A percentile compares a stretch with the other conserved stretches of the same genome.
Evolutionary conservation across 768 basidiomycete genomes (phyloP).

Genomic region (Suillus subalutaceus): DNA sequence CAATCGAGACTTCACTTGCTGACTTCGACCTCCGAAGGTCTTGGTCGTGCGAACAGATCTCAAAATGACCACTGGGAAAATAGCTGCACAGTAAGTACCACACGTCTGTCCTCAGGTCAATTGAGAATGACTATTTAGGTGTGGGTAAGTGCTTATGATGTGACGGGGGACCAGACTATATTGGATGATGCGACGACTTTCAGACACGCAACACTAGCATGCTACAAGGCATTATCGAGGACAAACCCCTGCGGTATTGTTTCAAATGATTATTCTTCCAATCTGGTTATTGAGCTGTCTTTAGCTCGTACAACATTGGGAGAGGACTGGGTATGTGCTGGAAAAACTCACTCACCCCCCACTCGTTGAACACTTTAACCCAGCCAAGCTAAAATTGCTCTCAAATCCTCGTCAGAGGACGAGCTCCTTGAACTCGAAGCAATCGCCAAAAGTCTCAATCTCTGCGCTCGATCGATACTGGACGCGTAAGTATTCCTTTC

Average conservation of each 20-base stretch:
- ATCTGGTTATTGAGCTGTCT: constrained; percentile 5
- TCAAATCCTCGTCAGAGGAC: constrained; percentile 80
- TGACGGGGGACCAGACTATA: neutral
- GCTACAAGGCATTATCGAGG: constrained; percentile 80
- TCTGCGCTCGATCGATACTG: constrained; percentile 86
- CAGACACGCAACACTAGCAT: constrained; percentile 95
- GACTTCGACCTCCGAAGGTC: constrained; percentile 40
- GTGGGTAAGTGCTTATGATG: constrained; percentile 41
- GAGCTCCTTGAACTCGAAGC: constrained; percentile 84
- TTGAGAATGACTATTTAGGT: constrained; percentile 33
- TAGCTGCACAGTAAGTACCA: constrained; percentile 72
- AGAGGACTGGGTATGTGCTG: constrained; percentile 70
- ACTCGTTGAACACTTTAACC: constrained; percentile 7
- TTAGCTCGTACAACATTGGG: constrained; percentile 87
- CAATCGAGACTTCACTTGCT: neutral
- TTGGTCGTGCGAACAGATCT: constrained; percentile 66
- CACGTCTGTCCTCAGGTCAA: neutral
- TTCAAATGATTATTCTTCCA: neutral
- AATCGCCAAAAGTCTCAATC: constrained; percentile 80
- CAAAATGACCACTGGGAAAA: constrained; percentile 62
- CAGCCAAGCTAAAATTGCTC: constrained; percentile 95
- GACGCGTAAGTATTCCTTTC: constrained; percentile 67
- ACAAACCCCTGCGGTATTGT: constrained; percentile 73
- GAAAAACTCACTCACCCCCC: neutral
- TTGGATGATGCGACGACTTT: neutral